Percentiles rank a stretch among this genome's conserved stretches.
Evolutionary conservation across 108 stramenopile genomes (phyloP).

Genomic region (Nitzschia sp.): DNA sequence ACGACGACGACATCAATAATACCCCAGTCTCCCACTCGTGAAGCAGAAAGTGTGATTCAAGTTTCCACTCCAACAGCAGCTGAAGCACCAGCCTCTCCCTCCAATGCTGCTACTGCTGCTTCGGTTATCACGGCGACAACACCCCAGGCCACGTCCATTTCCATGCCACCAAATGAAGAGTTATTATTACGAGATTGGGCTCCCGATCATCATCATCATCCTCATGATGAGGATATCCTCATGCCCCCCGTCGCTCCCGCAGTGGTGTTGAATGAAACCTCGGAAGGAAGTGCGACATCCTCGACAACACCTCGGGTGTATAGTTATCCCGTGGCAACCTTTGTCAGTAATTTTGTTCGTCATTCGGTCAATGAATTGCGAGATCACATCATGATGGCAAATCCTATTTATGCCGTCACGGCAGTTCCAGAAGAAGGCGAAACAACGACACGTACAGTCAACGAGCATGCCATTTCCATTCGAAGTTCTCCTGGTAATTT

Average conservation of each 20-base stretch:
- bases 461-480: background rate
- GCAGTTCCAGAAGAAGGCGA: background rate
- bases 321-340: slow-evolving; percentile 53
- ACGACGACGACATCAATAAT: too few relatives aligned
- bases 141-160: too few relatives aligned
- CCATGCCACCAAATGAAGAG: slow-evolving; percentile 11
- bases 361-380: slow-evolving; percentile 29
- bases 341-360: slow-evolving; percentile 55
- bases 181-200: slow-evolving; percentile 19
- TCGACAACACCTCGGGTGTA: slow-evolving; percentile 1
- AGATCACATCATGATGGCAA: slow-evolving; percentile 14
- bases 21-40: too few relatives aligned
- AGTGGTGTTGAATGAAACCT: slow-evolving; percentile 23
- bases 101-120: too few relatives aligned
- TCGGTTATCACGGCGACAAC: too few relatives aligned
- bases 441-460: background rate
- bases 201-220: background rate
- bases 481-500: background rate
- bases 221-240: background rate
- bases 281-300: slow-evolving; percentile 4
- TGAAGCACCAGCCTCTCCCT: too few relatives aligned
- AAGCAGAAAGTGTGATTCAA: too few relatives aligned
- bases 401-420: slow-evolving; percentile 4
- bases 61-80: too few relatives aligned
- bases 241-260: slow-evolving; percentile 25